Evolutionary conservation across 805 yeast species (phyloP), one percentile per base, ranked within the genome.

Genomic region (Phaffomyces antillensis): DNA sequence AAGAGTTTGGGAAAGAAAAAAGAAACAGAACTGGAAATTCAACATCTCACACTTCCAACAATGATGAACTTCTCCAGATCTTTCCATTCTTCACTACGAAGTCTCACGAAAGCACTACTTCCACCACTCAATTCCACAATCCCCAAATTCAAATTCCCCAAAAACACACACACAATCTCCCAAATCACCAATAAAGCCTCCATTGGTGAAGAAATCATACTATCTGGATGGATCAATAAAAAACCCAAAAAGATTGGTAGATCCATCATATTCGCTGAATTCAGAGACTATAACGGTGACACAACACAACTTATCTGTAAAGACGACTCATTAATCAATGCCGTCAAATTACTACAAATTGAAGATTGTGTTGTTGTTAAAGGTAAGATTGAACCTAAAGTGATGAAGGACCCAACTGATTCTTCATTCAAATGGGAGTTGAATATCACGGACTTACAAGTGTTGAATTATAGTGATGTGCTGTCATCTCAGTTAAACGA

Each of bases 141-240:
- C 1, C 37, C 44, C 11, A 48, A 48, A 26, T 48, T 59, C 26
- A 36, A 50, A 3, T 57, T 59, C 37, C 56, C 57, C 7, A 59
- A 56, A 40, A 50, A 55, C 32, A 50, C 61, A 9, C 53, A 50
- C 18, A 53, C 58, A 2, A 39, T 59, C 12, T 20, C 42, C 2
- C 26, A 48, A 1, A 49, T 56, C 12, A 34, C 39, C 13, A 17
- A 36, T 0, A 31, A 48, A 9, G 7, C 49, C 0, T 36, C 35
- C n/a, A 42, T 54, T 37, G 53, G 49, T 11, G 6, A 42, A 4
- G 28, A 61, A 13, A 74, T 83, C 2, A 69, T 73, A 0, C 52
- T 91, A 8, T 78, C 86, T 50, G 98, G 99, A 0, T 93, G 96
- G 88, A 74, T 91, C 16, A 79, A 87, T 55, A 70, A 75, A 20